Conservation (phyloP, 331 rosid genomes). For the Ulmus americana region DNA sequence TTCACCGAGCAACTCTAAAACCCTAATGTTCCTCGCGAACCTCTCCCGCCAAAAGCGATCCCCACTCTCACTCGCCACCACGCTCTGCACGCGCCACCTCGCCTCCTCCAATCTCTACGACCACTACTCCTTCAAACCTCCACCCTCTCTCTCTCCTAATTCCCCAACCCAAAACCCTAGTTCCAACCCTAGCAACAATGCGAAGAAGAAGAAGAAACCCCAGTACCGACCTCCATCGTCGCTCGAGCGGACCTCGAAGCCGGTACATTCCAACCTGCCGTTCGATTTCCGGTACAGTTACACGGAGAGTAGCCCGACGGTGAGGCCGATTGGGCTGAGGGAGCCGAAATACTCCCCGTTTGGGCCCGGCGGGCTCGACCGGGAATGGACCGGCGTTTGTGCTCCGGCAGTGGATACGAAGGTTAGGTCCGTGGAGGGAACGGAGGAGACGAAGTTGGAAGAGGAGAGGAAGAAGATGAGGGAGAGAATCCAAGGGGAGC, state of each 20-base stretch:
- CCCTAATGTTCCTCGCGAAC: conserved; percentile 48
- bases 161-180: conserved; percentile 31
- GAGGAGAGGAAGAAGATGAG: conserved; percentile 51
- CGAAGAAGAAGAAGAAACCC: conserved; percentile 29
- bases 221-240: conserved; percentile 6
- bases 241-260: neutral
- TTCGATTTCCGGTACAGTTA: conserved; percentile 84
- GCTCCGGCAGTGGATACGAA: conserved; percentile 76
- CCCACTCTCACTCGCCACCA: conserved; percentile 3
- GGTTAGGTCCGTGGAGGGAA: conserved; percentile 51
- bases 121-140: conserved; percentile 55
- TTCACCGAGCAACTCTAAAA: conserved; percentile 15
- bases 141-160: conserved; percentile 39
- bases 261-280: conserved; percentile 41
- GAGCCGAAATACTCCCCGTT: conserved; percentile 94
- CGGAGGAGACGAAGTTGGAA: conserved; percentile 41
- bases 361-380: conserved; percentile 66
- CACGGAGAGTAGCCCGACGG: conserved; percentile 65
- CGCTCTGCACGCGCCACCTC: conserved; percentile 49
- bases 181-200: conserved; percentile 9
- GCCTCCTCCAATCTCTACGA: conserved; percentile 58
- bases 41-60: conserved; percentile 47
- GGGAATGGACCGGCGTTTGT: conserved; percentile 81
- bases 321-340: conserved; percentile 75
- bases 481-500: conserved; percentile 51